phyloP scores from a whole-genome alignment of 2,329 filamentous ascomycete genomes.

The Ceratocystis huliohia region DNA sequence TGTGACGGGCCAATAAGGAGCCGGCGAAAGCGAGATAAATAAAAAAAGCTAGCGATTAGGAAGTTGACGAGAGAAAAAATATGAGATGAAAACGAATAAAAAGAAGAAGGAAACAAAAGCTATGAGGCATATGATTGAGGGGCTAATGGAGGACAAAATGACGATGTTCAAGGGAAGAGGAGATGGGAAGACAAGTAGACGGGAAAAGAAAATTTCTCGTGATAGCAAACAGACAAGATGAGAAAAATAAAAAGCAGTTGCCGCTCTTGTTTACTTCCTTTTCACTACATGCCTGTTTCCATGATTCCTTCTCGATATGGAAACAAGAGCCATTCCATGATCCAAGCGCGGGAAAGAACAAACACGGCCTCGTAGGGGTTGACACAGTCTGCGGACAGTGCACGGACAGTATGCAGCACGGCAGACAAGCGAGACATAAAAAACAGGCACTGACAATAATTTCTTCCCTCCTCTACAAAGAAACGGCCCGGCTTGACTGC shows the following conservation, averaged over 20 bases:
- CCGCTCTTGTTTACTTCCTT: conserved; percentile 2
- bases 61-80: not conserved
- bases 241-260: not conserved
- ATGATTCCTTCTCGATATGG: conserved; percentile 8
- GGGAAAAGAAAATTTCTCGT: conserved; percentile 13
- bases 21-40: too few species aligned
- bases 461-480: not conserved
- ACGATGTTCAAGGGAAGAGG: not conserved
- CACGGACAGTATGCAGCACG: not conserved
- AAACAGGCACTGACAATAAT: not conserved
- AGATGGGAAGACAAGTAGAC: conserved; percentile 21
- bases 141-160: not conserved
- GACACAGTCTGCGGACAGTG: not conserved
- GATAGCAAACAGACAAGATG: not conserved
- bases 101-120: not conserved
- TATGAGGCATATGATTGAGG: too few species aligned
- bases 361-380: not conserved
- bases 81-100: not conserved
- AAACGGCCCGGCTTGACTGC: too few species aligned
- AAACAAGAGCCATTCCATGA: not conserved
- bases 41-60: too few species aligned
- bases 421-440: not conserved
- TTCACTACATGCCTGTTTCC: not conserved
- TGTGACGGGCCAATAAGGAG: too few species aligned
- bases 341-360: not conserved